A percentile compares a stretch with the other conserved stretches of the same genome.
These are phyloP conservation scores for Arbutus unedo DNA, from an alignment of 148 eudicot genomes.

Conservation along the genomic window DNA sequence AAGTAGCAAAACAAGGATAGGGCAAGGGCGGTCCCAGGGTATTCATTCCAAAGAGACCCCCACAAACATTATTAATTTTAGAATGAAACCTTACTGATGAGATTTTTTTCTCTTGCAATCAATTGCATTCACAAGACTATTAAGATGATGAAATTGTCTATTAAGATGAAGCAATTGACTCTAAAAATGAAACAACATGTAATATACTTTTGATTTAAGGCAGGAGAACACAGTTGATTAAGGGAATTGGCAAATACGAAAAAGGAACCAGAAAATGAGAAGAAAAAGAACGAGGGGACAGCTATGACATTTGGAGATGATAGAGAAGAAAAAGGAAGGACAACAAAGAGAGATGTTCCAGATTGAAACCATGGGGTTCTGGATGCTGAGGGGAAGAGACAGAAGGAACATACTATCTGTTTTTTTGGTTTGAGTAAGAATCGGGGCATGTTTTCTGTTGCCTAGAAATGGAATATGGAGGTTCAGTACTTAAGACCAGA, in stretches of 20 bases:
- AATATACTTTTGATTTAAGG: not conserved
- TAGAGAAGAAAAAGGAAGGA: not conserved
- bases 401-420: not conserved
- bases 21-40: not conserved
- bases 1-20: not conserved
- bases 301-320: not conserved
- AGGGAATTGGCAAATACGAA: not conserved
- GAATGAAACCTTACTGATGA: not conserved
- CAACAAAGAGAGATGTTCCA: not conserved
- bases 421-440: not conserved
- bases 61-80: not conserved
- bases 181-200: not conserved
- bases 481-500: not conserved
- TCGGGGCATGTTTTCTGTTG: not conserved
- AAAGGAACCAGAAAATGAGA: not conserved
- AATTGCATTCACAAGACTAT: not conserved
- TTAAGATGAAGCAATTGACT: not conserved
- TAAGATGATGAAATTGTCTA: not conserved
- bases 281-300: not conserved
- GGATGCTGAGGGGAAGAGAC: not conserved
- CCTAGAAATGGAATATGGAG: not conserved
- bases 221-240: not conserved
- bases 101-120: not conserved
- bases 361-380: no score
- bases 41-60: not conserved